Percentiles rank a stretch among this genome's conserved stretches.
phyloP scores from a whole-genome alignment of 2,329 filamentous ascomycete species.

The Penicillium sp. region DNA sequence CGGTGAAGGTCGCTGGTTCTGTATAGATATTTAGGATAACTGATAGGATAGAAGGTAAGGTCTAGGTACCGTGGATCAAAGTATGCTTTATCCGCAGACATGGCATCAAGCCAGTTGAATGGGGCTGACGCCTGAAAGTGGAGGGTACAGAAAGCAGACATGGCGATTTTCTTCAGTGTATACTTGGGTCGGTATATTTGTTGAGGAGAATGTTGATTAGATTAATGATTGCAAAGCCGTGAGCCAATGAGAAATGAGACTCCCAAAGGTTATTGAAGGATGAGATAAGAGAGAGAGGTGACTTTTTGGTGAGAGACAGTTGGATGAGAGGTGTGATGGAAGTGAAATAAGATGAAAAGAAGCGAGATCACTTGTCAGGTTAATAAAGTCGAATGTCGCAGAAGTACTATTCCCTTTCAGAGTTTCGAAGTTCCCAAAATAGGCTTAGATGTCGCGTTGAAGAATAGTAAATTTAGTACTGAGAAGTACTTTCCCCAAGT shows the following conservation, averaged over 20 bases:
- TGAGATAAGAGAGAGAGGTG: neutral
- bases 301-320: neutral
- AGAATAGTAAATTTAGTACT: neutral
- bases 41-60: neutral
- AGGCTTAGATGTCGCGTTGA: neutral
- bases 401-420: neutral
- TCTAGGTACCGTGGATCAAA: slow-evolving; percentile 12
- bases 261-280: neutral
- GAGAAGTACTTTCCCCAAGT: neutral
- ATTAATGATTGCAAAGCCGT: neutral
- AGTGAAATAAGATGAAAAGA: neutral
- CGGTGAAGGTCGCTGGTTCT: slow-evolving; percentile 8
- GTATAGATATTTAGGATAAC: neutral
- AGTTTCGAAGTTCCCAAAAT: neutral
- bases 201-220: neutral
- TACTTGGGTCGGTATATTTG: neutral
- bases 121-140: neutral
- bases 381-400: neutral
- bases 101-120: slow-evolving; percentile 16
- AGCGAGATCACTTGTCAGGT: neutral
- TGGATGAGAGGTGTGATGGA: neutral
- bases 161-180: neutral
- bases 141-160: neutral
- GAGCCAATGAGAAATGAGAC: neutral
- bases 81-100: slow-evolving; percentile 2